A percentile compares a stretch with the other conserved stretches of the same genome.
phyloP scores from a whole-genome alignment of 176 grass and related monocot species.

The Cenchrus americanus region DNA sequence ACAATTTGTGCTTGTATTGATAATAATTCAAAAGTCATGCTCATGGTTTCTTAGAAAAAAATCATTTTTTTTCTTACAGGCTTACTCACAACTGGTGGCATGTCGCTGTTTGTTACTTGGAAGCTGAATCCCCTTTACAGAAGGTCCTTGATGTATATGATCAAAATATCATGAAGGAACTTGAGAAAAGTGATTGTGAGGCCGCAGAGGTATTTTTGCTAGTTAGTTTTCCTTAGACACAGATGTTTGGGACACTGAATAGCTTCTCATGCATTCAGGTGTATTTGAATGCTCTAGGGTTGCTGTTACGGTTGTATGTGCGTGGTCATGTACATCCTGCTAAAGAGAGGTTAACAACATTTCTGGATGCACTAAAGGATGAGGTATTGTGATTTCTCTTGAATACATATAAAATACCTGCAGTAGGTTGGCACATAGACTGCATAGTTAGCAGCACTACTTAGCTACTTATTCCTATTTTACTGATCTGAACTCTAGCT shows the following conservation, averaged over 20 bases:
- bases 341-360: slow-evolving; percentile 49
- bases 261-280: slow-evolving; percentile 68
- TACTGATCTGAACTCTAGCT: slow-evolving; percentile 17
- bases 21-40: not conserved
- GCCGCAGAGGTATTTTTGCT: slow-evolving; percentile 57
- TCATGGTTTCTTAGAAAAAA: slow-evolving; percentile 10
- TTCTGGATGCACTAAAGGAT: slow-evolving; percentile 54
- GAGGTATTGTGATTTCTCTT: slow-evolving; percentile 35
- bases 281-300: slow-evolving; percentile 76
- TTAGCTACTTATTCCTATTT: not conserved
- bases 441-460: not conserved
- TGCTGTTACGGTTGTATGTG: slow-evolving; percentile 63
- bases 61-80: slow-evolving; percentile 35
- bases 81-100: slow-evolving; percentile 86
- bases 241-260: slow-evolving; percentile 35
- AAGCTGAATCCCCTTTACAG: slow-evolving; percentile 59
- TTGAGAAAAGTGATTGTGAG: slow-evolving; percentile 62
- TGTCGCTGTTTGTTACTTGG: slow-evolving; percentile 78
- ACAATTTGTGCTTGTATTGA: not conserved
- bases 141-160: slow-evolving; percentile 79
- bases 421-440: not conserved
- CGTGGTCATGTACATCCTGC: slow-evolving; percentile 46
- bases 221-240: slow-evolving; percentile 7
- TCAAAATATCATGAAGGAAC: slow-evolving; percentile 67
- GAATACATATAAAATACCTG: not conserved